These are phyloP conservation scores for Aspergillus arachidicola DNA, from an alignment of 2,329 filamentous ascomycete species.

Conservation along the genomic window DNA sequence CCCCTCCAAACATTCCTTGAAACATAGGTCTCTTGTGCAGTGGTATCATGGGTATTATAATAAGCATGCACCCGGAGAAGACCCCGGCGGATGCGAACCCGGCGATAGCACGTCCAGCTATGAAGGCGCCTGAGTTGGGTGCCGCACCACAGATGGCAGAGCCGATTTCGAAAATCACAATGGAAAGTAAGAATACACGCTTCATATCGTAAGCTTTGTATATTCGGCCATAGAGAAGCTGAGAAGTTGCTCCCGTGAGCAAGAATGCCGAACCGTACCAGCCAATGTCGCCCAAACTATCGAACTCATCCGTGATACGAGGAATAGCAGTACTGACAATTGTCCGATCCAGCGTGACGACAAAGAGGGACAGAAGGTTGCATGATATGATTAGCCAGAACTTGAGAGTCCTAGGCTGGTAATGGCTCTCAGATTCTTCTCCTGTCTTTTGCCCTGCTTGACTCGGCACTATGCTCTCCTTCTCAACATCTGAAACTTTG, in stretches of 20 bases:
- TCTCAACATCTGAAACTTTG: background rate
- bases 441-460: background rate
- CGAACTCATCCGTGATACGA: slow-evolving; percentile 39
- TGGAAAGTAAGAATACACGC: background rate
- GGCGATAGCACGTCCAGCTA: slow-evolving; percentile 13
- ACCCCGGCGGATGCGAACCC: background rate
- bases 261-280: slow-evolving; percentile 41
- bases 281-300: slow-evolving; percentile 37
- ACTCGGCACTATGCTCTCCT: background rate
- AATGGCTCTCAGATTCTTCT: background rate
- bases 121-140: background rate
- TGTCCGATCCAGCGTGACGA: slow-evolving; percentile 11
- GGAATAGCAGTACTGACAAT: slow-evolving; percentile 40
- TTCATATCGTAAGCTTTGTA: background rate
- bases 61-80: background rate
- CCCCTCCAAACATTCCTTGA: background rate
- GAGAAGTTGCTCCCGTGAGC: slow-evolving; percentile 29
- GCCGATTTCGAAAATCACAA: slow-evolving; percentile 8
- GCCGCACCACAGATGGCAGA: slow-evolving; percentile 13
- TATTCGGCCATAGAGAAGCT: slow-evolving; percentile 38
- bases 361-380: background rate
- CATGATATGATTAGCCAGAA: background rate
- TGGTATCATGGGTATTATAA: background rate
- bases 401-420: background rate
- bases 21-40: slow-evolving; percentile 6